Conservation (phyloP, 768 basidiomycete genomes). For the Agrocybe chaxingu region DNA sequence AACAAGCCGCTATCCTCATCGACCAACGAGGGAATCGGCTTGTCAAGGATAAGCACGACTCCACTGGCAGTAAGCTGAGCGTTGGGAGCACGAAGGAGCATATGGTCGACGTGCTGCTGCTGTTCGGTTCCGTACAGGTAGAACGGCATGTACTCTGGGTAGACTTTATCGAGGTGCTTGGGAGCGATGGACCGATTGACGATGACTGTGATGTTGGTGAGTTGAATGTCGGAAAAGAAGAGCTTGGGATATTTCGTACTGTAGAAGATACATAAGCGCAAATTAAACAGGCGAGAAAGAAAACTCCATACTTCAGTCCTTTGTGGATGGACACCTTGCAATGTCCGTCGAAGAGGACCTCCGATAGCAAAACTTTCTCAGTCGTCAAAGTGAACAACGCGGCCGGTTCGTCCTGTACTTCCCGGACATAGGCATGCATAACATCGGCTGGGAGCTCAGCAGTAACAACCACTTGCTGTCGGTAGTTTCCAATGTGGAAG, state of each 20-base stretch:
- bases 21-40: neutral
- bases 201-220: conserved; percentile 27
- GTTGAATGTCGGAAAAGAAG: conserved; percentile 2
- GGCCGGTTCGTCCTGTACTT: no score
- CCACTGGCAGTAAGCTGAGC: conserved; percentile 21
- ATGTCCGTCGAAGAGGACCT: no score
- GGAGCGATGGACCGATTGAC: conserved; percentile 26
- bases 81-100: conserved; percentile 21
- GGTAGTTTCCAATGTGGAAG: conserved; percentile 33
- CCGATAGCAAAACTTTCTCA: no score
- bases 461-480: conserved; percentile 34
- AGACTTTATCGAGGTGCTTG: conserved; percentile 21
- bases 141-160: conserved; percentile 34
- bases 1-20: neutral
- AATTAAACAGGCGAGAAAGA: no score
- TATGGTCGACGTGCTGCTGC: conserved; percentile 33
- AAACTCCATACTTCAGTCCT: no score
- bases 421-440: neutral
- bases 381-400: no score
- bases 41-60: conserved; percentile 8
- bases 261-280: no score
- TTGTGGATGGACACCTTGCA: no score
- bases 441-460: conserved; percentile 20
- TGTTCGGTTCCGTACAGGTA: conserved; percentile 33
- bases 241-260: no score